These are phyloP conservation scores for Leptoxyphium fumago DNA, from an alignment of 2,329 filamentous ascomycete species.

Conservation along the genomic window DNA sequence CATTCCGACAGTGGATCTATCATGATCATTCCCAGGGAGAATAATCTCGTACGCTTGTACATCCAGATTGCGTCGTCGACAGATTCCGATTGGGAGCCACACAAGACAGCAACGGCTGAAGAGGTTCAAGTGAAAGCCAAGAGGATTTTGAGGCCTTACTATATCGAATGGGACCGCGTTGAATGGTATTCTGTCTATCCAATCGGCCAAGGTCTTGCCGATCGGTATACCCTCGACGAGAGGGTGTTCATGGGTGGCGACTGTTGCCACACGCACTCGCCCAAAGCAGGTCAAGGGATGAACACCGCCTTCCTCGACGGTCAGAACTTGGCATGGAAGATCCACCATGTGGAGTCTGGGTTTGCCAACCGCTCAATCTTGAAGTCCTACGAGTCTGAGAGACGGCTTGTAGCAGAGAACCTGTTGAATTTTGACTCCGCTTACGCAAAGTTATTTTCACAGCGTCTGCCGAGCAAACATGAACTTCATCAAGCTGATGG, in stretches of 20 bases:
- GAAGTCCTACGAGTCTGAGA: conserved; percentile 74
- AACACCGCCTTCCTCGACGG: conserved; percentile 49
- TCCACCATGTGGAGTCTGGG: conserved; percentile 74
- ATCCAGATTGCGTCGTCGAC: conserved; percentile 48
- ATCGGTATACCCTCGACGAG: conserved; percentile 49
- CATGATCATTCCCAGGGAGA: conserved; percentile 45
- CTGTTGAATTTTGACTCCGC: conserved; percentile 75
- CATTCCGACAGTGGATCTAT: conserved; percentile 49
- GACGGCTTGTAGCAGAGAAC: conserved; percentile 70
- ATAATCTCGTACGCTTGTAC: conserved; percentile 41
- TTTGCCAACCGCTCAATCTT: conserved; percentile 64
- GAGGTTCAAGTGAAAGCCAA: conserved; percentile 44
- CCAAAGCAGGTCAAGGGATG: conserved; percentile 52
- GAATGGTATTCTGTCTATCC: conserved; percentile 54
- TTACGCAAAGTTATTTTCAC: conserved; percentile 81
- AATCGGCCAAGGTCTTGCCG: conserved; percentile 51
- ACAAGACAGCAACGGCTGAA: conserved; percentile 44
- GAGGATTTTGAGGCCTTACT: conserved; percentile 45
- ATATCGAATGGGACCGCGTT: conserved; percentile 47
- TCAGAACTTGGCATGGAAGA: conserved; percentile 89
- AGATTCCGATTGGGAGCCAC: conserved; percentile 45
- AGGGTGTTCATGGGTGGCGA: conserved; percentile 53
- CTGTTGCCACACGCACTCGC: conserved; percentile 47
- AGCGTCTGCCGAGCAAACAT: conserved; percentile 55
- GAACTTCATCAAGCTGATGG: conserved; percentile 54